Evolutionary conservation across 768 basidiomycete species (phyloP), one percentile per base, ranked within the genome.

Genomic region (Cubamyces lactineus): DNA sequence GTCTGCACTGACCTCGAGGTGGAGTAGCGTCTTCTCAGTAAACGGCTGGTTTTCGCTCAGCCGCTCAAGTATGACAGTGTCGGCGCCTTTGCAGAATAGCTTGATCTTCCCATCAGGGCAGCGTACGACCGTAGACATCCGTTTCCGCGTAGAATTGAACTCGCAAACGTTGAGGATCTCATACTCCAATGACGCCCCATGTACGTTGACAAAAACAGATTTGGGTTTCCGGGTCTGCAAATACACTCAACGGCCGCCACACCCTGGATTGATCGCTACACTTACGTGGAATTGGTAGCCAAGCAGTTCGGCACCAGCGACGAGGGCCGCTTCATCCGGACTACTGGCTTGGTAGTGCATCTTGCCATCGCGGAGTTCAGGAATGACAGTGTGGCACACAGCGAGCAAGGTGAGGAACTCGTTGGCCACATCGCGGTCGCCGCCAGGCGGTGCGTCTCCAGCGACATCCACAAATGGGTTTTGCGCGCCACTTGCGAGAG

Each of bases 381-480:
- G 97, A 69, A 98, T 98, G 67, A 99, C 97, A 0, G 97, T 98
- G 71, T 99, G 97, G 67, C 97, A 99, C 38, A 98, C 95, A 1
- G 96, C 90, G 52, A 98, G 80, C 21, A 77, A 65, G 23, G 73
- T 75, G 42, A 77, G 49, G 66, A 76, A 77, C 59, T 77, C 75
- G 56, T 69, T 61, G 28, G 74, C 57, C 2, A 72, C 65, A 24
- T 71, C 71, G 5, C 68, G 55, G 74, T 86, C 83, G 63, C 77
- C 76, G 64, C 71, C 57, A 52, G 69, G 49, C 28, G 46, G 50
- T 5, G 34, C 72, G 73, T 54, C 68, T 3, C 62, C 59, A 62
- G 73, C 64, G 9, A 69, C 59, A 62, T 88, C 82, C 9, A 81
- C 74, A 69, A 92, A 92, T 0, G 88, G 91, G 51, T 76, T 77